phyloP scores from a whole-genome alignment of 805 yeast species.

The Millerozyma acaciae region DNA sequence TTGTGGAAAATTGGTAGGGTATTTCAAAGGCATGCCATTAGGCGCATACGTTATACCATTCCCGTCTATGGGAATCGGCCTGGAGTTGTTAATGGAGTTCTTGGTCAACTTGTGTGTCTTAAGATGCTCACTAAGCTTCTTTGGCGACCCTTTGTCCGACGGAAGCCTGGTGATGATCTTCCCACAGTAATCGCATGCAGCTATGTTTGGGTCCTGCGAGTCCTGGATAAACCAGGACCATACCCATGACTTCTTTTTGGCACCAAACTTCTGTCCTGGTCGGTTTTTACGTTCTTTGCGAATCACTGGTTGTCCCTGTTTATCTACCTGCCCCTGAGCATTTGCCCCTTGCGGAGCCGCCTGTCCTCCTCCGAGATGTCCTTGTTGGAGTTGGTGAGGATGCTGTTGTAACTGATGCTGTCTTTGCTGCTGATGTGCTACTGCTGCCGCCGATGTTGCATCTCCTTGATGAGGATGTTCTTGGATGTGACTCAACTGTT shows the following conservation, averaged over 20 bases:
- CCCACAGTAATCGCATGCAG: constrained; percentile 53
- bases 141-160: constrained; percentile 57
- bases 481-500: constrained; percentile 7
- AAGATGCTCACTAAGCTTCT: constrained; percentile 54
- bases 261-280: constrained; percentile 57
- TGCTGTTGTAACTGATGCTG: constrained; percentile 3
- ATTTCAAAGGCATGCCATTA: constrained; percentile 23
- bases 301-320: constrained; percentile 3
- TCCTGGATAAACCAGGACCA: constrained; percentile 62
- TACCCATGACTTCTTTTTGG: constrained; percentile 60
- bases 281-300: constrained; percentile 37
- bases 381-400: constrained; percentile 4
- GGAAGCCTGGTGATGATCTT: constrained; percentile 45
- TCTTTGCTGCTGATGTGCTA: constrained; percentile 7
- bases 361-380: constrained; percentile 4
- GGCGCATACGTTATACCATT: constrained; percentile 32
- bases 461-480: constrained; percentile 5
- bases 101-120: constrained; percentile 48
- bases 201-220: constrained; percentile 42
- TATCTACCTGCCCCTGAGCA: constrained; percentile 6
- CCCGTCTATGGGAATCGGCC: constrained; percentile 38
- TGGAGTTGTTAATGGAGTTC: constrained; percentile 36
- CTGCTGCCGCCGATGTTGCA: constrained; percentile 11
- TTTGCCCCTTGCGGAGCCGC: constrained; percentile 5
- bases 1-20: constrained; percentile 12